phyloP scores from a whole-genome alignment of 176 grass and related monocot species.

The Thinopyrum elongatum region DNA sequence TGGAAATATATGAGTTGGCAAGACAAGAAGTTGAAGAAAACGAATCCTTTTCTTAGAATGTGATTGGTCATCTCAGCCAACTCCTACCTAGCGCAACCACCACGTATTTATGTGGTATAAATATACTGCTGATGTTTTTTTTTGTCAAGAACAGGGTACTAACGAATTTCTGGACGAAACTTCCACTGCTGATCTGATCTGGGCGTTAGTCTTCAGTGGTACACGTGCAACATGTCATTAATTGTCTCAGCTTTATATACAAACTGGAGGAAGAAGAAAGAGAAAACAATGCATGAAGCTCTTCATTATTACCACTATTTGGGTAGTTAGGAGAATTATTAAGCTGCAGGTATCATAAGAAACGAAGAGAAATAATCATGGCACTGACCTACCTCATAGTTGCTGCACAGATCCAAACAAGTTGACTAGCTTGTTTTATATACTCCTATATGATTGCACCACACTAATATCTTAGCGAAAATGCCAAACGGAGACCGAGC shows the following conservation, averaged over 20 bases:
- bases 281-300: background rate
- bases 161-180: constrained; percentile 15
- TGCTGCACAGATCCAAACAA: background rate
- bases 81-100: background rate
- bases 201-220: background rate
- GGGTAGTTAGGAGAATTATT: background rate
- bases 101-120: background rate
- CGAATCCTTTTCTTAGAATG: background rate
- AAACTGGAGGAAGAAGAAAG: background rate
- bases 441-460: constrained; percentile 5
- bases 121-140: background rate
- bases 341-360: background rate
- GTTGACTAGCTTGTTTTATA: constrained; percentile 1
- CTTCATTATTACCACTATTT: constrained; percentile 8
- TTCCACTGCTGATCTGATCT: constrained; percentile 20
- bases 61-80: background rate
- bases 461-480: background rate
- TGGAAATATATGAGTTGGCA: background rate
- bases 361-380: background rate
- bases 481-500: no score
- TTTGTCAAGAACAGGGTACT: no score
- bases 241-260: background rate
- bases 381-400: constrained; percentile 19
- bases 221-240: constrained; percentile 27
- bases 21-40: background rate